Base-by-base conservation (phyloP, 257 asterid genomes). In the Penstemon eatonii region DNA sequence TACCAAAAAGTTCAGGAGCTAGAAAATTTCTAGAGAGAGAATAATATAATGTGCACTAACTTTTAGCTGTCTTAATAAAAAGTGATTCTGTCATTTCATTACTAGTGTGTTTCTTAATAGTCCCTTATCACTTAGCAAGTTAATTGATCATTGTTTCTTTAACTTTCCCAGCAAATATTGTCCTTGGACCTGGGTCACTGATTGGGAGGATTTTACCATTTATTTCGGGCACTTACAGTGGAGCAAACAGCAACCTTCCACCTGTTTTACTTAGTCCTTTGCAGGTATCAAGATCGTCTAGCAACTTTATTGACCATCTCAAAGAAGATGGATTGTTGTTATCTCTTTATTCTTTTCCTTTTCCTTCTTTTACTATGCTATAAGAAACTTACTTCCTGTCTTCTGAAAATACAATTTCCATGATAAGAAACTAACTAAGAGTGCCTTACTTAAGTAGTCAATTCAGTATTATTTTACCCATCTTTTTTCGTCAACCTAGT, bases 121-220 rank as follows among this genome's bases (percentile, higher is more conserved):
- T 59, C 65, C 53, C 46, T 41, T 71, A 47, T 12, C 40, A 57
- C 10, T 72, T n/a, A 63, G 13, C 53, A 18, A 42, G 57, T 50
- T 63, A 37, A 68, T 69, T 53, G 58, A 47, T 74, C 39, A 41
- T 58, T 69, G 68, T 19, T 18, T 38, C 67, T 56, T 45, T 53
- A 46, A 18, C 54, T 56, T 38, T 52, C 80, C 54, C 81, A 93
- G 99, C 95, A 63, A 89, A 90, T 84, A 63, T 93, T 75, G 88
- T 93, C 65, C 37, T 84, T 25, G 91, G 91, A 60, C 83, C 97
- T 60, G 96, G 98, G 11, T 84, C 96, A 46, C 77, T 92, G 67
- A 73, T 92, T 73, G 96, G 95, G 65, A 80, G 97, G 72, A 72
- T 93, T 66, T 68, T 93, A 56, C 97, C 99, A 38, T 85, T 87